Base-by-base conservation (phyloP, 1,284 basidiomycete species). In the Lignosus rhinocerotis region DNA sequence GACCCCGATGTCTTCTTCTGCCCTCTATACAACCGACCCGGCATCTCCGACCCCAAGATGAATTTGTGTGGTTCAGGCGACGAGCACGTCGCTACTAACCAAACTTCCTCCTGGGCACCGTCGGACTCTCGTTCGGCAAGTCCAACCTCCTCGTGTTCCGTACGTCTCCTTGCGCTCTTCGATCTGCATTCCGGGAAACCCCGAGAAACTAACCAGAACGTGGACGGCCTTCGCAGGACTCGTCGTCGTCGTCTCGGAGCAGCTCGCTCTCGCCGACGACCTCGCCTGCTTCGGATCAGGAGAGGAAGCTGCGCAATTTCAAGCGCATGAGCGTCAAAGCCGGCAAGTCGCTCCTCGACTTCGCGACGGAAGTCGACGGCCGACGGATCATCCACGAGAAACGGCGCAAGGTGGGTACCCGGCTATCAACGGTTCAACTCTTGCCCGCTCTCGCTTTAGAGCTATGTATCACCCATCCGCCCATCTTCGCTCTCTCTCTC, bases 1-100 rank as follows among this genome's bases (percentile, higher is more conserved):
- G 41, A 63, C 56, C 62, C 62, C 10, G 59, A 63, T 45, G 52
- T 63, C 11, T 63, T 63, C 54, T 54, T 63, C 54, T 63, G 62
- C 56, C 62, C 62, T 21, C 48, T 56, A 12, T 63, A 63, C 52
- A 63, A 63, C 49, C 50, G 43, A 6, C 56, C 59, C 21, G 59
- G 56, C 17, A 51, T 60, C 34, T 31, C 62, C 41, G 57, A 63
- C 36, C 62, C 59, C 21, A 60, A 54, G 31, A 49, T 36, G 43
- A 34, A 53, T 43, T 56, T 42, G 33, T 53, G 25, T 48, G 49
- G 30, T 50, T 55, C 17, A 49, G 59, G 34, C 30, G 16, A 30
- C 51, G 16, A 61, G 34, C 4, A 33, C 12, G 30, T 10, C 14
- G 43, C 12, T 25, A 34, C 46, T 38, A 6, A 53, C 49, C 3